A percentile compares a stretch with the other conserved stretches of the same genome.
Evolutionary conservation across 192 early-diverging fungal genomes (phyloP).

Genomic region (Backusella psychrophila): DNA sequence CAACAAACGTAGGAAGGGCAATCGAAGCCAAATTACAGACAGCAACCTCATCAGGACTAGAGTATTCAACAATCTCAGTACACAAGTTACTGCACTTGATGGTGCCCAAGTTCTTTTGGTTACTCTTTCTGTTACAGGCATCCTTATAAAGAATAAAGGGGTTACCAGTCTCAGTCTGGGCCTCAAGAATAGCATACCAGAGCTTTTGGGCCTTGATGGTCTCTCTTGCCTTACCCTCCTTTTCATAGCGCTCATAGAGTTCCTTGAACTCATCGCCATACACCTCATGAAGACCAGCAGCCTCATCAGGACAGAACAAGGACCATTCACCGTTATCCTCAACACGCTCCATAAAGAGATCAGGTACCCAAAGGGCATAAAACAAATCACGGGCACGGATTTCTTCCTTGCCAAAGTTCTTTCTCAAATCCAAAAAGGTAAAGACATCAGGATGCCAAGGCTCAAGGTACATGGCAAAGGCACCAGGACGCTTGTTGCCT

Average conservation of each 20-base stretch:
- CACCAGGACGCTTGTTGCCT: constrained; percentile 97
- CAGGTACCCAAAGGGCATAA: constrained; percentile 96
- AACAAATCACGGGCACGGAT: constrained; percentile 95
- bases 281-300: constrained; percentile 83
- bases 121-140: constrained; percentile 98
- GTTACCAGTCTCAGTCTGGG: constrained; percentile 96
- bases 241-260: constrained; percentile 84
- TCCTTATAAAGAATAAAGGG: constrained; percentile 99
- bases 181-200: constrained; percentile 94
- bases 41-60: constrained; percentile 92
- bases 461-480: constrained; percentile 98
- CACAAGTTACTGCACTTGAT: constrained; percentile 99
- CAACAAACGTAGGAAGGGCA: constrained; percentile 85
- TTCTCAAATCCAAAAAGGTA: constrained; percentile 92
- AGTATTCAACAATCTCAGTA: constrained; percentile 98
- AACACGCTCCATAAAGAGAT: constrained; percentile 98
- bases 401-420: constrained; percentile 99
- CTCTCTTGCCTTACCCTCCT: constrained; percentile 78
- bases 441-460: constrained; percentile 99
- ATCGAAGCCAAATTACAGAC: constrained; percentile 98
- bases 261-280: constrained; percentile 92
- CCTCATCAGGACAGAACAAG: constrained; percentile 94
- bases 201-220: constrained; percentile 97
- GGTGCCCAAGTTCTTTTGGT: constrained; percentile 98
- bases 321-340: constrained; percentile 91